Evolutionary conservation across 2,329 filamentous ascomycete genomes (phyloP), one percentile per base, ranked within the genome.

Genomic region (Pyrenophora tritici-repentis): DNA sequence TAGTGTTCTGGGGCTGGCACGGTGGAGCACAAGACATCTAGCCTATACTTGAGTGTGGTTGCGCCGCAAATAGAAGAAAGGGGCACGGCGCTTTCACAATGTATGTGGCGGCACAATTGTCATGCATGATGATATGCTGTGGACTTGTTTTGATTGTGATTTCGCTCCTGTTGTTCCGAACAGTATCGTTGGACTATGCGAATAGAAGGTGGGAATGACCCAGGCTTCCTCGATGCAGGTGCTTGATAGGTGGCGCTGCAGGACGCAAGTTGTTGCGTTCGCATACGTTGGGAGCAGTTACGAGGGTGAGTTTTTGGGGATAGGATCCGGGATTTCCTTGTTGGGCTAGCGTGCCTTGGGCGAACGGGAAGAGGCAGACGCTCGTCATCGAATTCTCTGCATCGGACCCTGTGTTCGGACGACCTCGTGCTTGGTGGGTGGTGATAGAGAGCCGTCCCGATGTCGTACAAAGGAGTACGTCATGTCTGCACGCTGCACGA

Each of bases 321-420:
- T 50, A 39, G 44, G 50, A 53, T 29, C 47, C 58, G 59, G 56
- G 42, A 64, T 52, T 55, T 46, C 58, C 58, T 53, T 29, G 26
- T 50, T 10, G 13, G 43, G 62, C 34, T 56, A 59, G 56, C 40
- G 22, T 26, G 16, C 12, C 34, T 9, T 24, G 22, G 52, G 48
- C 52, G 38, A 55, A 55, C 54, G 58, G 55, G 51, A 59, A 50
- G 47, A 44, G 47, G 48, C 56, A 60, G 53, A 57, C 47, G 62
- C 54, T 64, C 54, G 59, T 62, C 59, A 63, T 64, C 49, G 50
- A 55, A 44, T 55, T 41, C 7, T 57, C 43, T 57, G 56, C 56
- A 56, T 56, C 40, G 47, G 52, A 42, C 55, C 44, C 56, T 44
- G 45, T 51, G 38, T 24, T 56, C 48, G 48, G 46, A 51, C 44